Evolutionary conservation across 2,329 filamentous ascomycete species (phyloP).

Genomic region (Fusarium humuli): DNA sequence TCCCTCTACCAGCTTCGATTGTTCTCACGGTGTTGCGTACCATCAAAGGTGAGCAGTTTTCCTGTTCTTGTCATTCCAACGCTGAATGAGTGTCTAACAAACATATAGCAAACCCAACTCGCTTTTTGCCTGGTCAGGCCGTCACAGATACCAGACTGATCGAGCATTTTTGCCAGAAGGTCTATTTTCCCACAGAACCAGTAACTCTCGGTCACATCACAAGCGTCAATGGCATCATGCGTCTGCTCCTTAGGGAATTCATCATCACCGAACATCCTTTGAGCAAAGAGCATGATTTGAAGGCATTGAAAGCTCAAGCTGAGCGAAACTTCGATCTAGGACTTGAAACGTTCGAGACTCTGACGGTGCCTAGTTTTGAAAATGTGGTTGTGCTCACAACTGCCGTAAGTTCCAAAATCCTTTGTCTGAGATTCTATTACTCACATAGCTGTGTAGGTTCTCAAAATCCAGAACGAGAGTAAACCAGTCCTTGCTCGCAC

Average conservation of each 20-base stretch:
- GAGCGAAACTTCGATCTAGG: constrained; percentile 32
- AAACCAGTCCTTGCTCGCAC: constrained; percentile 26
- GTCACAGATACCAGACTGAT: constrained; percentile 21
- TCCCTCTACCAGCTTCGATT: constrained; percentile 11
- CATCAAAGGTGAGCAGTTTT: constrained; percentile 11
- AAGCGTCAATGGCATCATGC: constrained; percentile 30
- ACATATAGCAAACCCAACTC: neutral
- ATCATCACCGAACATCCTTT: constrained; percentile 22
- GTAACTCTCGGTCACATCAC: constrained; percentile 30
- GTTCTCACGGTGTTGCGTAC: constrained; percentile 22
- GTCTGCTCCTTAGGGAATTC: constrained; percentile 20
- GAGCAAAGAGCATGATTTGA: constrained; percentile 16
- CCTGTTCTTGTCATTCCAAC: no score
- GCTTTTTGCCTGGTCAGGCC: constrained; percentile 26
- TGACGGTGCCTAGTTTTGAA: constrained; percentile 36
- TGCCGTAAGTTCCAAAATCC: neutral
- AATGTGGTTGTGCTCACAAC: constrained; percentile 28
- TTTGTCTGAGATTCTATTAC: fast-evolving
- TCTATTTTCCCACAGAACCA: constrained; percentile 37
- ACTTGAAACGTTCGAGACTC: constrained; percentile 31
- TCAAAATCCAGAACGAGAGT: constrained; percentile 27
- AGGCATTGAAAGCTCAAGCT: constrained; percentile 10
- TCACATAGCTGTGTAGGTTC: neutral
- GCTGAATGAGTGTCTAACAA: neutral
- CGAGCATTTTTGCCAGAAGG: constrained; percentile 31